Evolutionary conservation across 306 rosid genomes (phyloP).

Genomic region (Prunus mume): DNA sequence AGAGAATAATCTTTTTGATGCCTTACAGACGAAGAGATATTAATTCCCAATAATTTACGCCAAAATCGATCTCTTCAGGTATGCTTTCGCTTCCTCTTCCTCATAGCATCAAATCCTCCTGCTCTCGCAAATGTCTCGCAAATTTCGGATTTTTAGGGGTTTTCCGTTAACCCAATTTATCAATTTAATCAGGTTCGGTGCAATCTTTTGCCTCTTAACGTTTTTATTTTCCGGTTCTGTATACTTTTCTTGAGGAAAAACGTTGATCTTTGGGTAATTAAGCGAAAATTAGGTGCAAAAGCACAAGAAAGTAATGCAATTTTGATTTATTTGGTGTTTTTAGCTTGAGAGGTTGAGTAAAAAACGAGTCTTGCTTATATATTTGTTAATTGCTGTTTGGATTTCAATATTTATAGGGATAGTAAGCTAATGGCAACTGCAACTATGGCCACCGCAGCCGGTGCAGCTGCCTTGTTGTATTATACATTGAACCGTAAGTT

Average conservation of each 20-base stretch:
- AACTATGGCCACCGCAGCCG: constrained; percentile 97
- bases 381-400: not conserved
- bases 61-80: constrained; percentile 39
- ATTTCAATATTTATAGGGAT: constrained; percentile 30
- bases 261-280: not conserved
- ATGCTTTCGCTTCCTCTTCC: not conserved
- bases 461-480: constrained; percentile 90
- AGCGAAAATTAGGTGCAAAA: not conserved
- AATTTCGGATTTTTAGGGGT: constrained; percentile 42
- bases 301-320: too few relatives aligned
- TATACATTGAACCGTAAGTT: constrained; percentile 78
- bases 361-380: not conserved
- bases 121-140: not conserved
- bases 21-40: constrained; percentile 15
- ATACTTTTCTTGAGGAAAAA: not conserved
- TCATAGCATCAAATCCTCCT: not conserved
- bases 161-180: constrained; percentile 21
- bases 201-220: not conserved
- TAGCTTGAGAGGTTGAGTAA: not conserved
- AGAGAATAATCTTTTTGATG: constrained; percentile 14
- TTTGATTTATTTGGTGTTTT: not conserved
- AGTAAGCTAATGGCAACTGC: constrained; percentile 81
- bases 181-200: constrained; percentile 27
- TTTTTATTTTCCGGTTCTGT: not conserved
- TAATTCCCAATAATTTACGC: not conserved